A percentile compares a stretch with the other conserved stretches of the same genome.
Evolutionary conservation across 306 rosid genomes (phyloP).

Genomic region (Vachellia collinsii): DNA sequence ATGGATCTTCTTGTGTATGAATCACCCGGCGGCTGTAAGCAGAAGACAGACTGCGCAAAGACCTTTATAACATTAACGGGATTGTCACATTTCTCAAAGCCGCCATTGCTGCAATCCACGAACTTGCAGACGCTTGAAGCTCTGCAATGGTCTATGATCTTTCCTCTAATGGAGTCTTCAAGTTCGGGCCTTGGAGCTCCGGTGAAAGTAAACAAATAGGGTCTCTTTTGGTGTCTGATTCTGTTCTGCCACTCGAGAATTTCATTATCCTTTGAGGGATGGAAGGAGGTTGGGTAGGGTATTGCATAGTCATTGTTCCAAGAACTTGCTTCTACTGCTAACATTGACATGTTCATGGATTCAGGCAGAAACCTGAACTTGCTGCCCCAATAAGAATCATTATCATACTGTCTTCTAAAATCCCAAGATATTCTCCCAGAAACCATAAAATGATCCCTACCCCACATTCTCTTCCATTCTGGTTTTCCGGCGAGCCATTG

Average conservation of each 20-base stretch:
- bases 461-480: slow-evolving; percentile 80
- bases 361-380: slow-evolving; percentile 75
- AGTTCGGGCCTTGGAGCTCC: slow-evolving; percentile 86
- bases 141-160: slow-evolving; percentile 67
- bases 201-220: slow-evolving; percentile 62
- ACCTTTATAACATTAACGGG: slow-evolving; percentile 60
- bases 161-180: slow-evolving; percentile 57
- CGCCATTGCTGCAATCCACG: slow-evolving; percentile 63
- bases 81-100: slow-evolving; percentile 57
- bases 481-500: slow-evolving; percentile 48
- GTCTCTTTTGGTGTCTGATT: slow-evolving; percentile 49
- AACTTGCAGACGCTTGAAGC: slow-evolving; percentile 56
- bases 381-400: slow-evolving; percentile 75
- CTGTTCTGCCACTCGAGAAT: slow-evolving; percentile 58
- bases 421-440: slow-evolving; percentile 95
- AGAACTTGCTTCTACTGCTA: slow-evolving; percentile 82
- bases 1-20: slow-evolving; percentile 87
- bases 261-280: slow-evolving; percentile 52
- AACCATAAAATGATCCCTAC: slow-evolving; percentile 85
- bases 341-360: slow-evolving; percentile 81
- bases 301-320: slow-evolving; percentile 89
- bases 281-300: slow-evolving; percentile 84
- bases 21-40: slow-evolving; percentile 89
- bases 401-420: slow-evolving; percentile 71
- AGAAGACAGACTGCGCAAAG: slow-evolving; percentile 67